Conservation (phyloP, 176 grass and related monocot genomes). For the Carex pumila region DNA sequence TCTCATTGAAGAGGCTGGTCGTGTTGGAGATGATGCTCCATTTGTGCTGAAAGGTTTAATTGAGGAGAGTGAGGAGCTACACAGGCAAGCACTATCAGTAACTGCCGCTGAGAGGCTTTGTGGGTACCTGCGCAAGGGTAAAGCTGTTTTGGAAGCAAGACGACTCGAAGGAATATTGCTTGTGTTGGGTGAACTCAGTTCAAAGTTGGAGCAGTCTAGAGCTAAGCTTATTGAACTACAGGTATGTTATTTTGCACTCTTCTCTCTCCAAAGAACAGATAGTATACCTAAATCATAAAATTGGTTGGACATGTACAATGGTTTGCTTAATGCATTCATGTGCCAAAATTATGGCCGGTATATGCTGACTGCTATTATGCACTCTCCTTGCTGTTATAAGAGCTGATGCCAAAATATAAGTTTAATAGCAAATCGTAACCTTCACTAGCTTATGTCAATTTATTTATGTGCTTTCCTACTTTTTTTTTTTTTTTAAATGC, state of each 20-base stretch:
- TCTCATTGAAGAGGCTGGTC: constrained; percentile 76
- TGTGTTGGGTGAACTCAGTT: constrained; percentile 89
- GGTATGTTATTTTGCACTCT: constrained; percentile 21
- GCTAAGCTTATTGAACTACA: constrained; percentile 58
- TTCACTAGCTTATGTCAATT: constrained; percentile 14
- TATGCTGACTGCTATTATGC: background rate
- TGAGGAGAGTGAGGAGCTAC: constrained; percentile 75
- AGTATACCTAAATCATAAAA: background rate
- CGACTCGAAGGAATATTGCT: constrained; percentile 76
- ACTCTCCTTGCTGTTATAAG: background rate
- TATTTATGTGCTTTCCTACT: constrained; percentile 18
- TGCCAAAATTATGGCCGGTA: background rate
- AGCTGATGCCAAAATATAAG: background rate
- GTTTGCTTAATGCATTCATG: background rate
- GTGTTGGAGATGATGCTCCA: constrained; percentile 84
- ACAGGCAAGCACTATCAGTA: constrained; percentile 65
- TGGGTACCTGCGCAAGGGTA: constrained; percentile 39
- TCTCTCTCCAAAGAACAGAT: background rate
- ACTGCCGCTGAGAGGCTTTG: constrained; percentile 77
- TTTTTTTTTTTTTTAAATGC: too few relatives aligned
- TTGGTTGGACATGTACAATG: background rate
- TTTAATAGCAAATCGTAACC: background rate
- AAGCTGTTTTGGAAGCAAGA: constrained; percentile 46
- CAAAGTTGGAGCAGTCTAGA: constrained; percentile 75
- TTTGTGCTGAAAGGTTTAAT: constrained; percentile 75